Conservation (phyloP, 2,329 filamentous ascomycete species). For the Penicillium sp. region DNA sequence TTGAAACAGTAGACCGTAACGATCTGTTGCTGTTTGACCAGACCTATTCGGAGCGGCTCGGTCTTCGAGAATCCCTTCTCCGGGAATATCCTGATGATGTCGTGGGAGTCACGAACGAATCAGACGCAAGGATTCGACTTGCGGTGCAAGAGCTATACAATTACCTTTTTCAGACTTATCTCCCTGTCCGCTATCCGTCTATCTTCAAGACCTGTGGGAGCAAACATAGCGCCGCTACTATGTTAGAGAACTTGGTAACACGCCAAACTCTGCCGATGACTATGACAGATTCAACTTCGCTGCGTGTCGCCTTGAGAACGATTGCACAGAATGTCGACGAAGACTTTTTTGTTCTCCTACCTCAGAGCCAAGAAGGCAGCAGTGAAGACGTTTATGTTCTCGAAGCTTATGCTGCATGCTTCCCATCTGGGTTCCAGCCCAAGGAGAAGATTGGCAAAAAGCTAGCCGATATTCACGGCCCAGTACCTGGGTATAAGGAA, state of each 20-base stretch:
- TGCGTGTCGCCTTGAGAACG: slow-evolving; percentile 1
- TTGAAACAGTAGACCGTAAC: slow-evolving; percentile 6
- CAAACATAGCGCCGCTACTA: neutral
- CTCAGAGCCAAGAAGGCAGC: slow-evolving; percentile 32
- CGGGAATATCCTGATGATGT: neutral
- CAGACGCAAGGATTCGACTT: neutral
- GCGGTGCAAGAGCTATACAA: slow-evolving; percentile 10
- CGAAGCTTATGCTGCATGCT: slow-evolving; percentile 62
- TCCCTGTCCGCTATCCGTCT: neutral
- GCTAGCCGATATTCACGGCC: slow-evolving; percentile 62
- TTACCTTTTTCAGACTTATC: slow-evolving; percentile 5
- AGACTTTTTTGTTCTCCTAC: slow-evolving; percentile 62
- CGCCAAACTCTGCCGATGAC: neutral
- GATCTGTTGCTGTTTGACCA: slow-evolving; percentile 2
- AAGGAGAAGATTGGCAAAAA: slow-evolving; percentile 59
- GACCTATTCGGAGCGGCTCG: neutral
- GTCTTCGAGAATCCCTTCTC: slow-evolving; percentile 7
- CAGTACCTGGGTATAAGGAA: slow-evolving; percentile 62
- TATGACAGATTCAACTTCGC: neutral
- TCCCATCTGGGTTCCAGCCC: slow-evolving; percentile 65
- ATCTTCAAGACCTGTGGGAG: slow-evolving; percentile 45
- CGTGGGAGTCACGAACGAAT: slow-evolving; percentile 5
- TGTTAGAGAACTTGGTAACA: neutral
- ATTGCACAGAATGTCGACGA: slow-evolving; percentile 59
- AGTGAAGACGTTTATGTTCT: slow-evolving; percentile 55